Evolutionary conservation across 345 rosid genomes (phyloP), one percentile per base, ranked within the genome.

Genomic region (Viola odorata): DNA sequence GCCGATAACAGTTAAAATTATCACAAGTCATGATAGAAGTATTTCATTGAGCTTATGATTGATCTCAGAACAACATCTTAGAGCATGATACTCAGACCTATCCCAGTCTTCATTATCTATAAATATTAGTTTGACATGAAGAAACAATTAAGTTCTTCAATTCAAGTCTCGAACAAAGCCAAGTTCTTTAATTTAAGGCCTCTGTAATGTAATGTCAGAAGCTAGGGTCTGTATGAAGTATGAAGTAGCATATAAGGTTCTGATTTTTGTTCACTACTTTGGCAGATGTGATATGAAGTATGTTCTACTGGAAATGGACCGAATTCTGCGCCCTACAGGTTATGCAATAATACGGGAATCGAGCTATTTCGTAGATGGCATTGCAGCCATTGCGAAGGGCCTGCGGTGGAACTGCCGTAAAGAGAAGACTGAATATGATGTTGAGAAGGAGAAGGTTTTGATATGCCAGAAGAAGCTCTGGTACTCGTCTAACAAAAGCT

Each of bases 401-500:
- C 63, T 92, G 87, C 80, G 80, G 73, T 92, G 98, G 98, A 65
- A 75, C 49, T 92, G 98, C 81, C 89, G 61, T 4, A 83, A 83
- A 62, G 91, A 92, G 58, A 73, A 85, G 45, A 80, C 96, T 0
- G 94, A 87, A 61, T 76, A 85, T 8, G 71, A 70, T 5, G 74
- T 77, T 13, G 84, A 75, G 74, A 88, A 78, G 77, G 99, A 90
- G 82, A 94, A 82, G 78, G 8, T 94, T 58, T 63, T 94, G 75
- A 53, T 90, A 66, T 94, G 99, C 82, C 86, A 88, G 81, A 94
- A 94, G 78, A 90, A 84, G 50, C 89, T 90, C 16, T 94, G 97
- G 95, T 81, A 86, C 70, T 75, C 81, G 32, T 84, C 99, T 39
- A 72, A 58, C 61, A 69, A 69, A 69, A 71, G 62, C 65, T 77